Evolutionary conservation across 352 stramenopile species (phyloP), one percentile per base, ranked within the genome.

Genomic region (Phytophthora litchii): DNA sequence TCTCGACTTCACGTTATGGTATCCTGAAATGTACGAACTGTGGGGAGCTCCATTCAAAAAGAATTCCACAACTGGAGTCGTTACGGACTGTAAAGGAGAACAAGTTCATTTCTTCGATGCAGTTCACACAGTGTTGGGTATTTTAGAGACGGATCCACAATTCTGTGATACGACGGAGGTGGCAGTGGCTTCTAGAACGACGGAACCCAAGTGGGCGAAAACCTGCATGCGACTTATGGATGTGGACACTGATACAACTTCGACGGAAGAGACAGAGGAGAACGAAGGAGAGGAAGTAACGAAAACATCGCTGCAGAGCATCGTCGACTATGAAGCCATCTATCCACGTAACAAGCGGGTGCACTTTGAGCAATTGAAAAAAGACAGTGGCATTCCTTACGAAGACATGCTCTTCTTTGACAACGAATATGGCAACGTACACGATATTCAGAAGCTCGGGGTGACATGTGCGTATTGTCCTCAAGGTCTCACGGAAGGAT

Each of bases 331-430:
- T 41, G 70, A 88, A 42, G 83, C 89, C 40, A 93, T 96, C 42
- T 92, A 96, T 44, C 82, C 83, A 12, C 81, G 81, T 57, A 92
- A 89, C 70, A 96, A 96, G 72, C 67, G 72, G 41, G 78, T 86
- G 46, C 95, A 99, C 79, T 99, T 99, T 71, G 86, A 90, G 49
- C 76, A 92, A 51, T 65, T 99, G 25, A 76, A 89, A 50, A 80
- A 97, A 43, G 36, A 91, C n/a, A 98, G 90, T 36, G 80, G 84
- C 27, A 83, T 99, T 43, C 68, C 70, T 20, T 98, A 97, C 67
- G 80, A 97, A 69, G 81, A 96, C 53, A 99, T 99, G 95, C 78
- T 99, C 31, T 99, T 99, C 75, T 99, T 98, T 70, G 95, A 99
- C 76, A 97, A 97, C 58, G 87, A 97, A 67, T 78, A 76, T 31